Base-by-base conservation (phyloP, 2,329 filamentous ascomycete species). In the Penicillium sp. region DNA sequence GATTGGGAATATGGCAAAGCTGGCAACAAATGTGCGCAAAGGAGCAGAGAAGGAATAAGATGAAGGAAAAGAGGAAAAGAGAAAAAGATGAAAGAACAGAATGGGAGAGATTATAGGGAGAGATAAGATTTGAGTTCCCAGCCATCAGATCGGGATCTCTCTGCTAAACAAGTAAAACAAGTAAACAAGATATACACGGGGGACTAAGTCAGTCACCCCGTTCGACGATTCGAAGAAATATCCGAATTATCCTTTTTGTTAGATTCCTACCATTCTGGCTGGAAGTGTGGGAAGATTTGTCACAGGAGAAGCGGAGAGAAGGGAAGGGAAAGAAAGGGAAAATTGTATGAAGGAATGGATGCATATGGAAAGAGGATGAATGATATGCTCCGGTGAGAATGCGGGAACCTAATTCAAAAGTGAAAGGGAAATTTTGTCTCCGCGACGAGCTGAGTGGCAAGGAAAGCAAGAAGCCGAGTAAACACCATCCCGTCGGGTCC, bases 1-100 rank as follows among this genome's bases (percentile, higher is more conserved):
- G 48, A 47, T 53, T 62, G 59, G 58, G 58, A 59, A 62, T 63
- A 62, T 59, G 54, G 61, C 40, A 56, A 51, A 57, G 52, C 37
- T 51, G 32, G 53, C 50, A 59, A 49, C 20, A 49, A 56, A 41
- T 36, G 18, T 42, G 39, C 24, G 26, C 39, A 42, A 20, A 29
- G 17, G 9, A 29, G 26, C 21, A 26, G 37, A 20, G 21, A 23
- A 45, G 33, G 42, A 27, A 20, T 32, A 23, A 20, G 15, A 45
- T 45, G 18, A 46, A 15, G 46, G 27, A 43, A 24, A 34, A 47
- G 27, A 51, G 29, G 39, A 34, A 33, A 49, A 49, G 37, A 44
- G 39, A 44, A 48, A 26, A 13, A 7, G n/a, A 37, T 9, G 23
- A 23, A 6, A 23, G 34, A 18, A 9, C 9, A 21, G n/a, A n/a